Evolutionary conservation across 495 filamentous ascomycete genomes (phyloP).

Genomic region (Hypoxylon fragiforme): DNA sequence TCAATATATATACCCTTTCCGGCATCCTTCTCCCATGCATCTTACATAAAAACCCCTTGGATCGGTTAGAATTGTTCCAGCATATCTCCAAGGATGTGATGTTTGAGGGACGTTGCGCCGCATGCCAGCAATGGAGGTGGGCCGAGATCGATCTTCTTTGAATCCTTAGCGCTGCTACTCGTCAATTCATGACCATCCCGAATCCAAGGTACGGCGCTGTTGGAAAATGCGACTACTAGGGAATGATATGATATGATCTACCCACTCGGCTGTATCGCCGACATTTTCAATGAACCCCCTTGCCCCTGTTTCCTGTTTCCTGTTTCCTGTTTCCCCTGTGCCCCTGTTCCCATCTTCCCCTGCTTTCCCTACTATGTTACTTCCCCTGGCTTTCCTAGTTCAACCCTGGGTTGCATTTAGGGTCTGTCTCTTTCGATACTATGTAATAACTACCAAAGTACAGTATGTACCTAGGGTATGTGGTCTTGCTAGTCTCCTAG

Average conservation of each 20-base stretch:
- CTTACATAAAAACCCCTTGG: too few relatives aligned
- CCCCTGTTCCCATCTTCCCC: too few relatives aligned
- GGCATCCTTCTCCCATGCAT: too few relatives aligned
- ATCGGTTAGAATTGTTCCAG: not conserved
- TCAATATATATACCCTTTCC: not conserved
- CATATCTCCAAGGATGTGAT: not conserved
- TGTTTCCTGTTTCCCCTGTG: too few relatives aligned
- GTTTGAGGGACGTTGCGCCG: constrained; percentile 16
- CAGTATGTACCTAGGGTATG: too few relatives aligned
- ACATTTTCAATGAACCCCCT: constrained; percentile 24
- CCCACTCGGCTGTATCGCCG: constrained; percentile 32
- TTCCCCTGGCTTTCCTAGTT: too few relatives aligned
- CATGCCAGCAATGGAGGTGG: constrained; percentile 13
- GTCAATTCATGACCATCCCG: constrained; percentile 33
- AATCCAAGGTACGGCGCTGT: constrained; percentile 31
- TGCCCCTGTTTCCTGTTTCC: not conserved
- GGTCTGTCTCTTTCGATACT: constrained; percentile 2
- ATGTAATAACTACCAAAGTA: too few relatives aligned
- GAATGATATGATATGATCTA: too few relatives aligned
- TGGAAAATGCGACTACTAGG: constrained; percentile 24
- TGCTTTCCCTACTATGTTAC: too few relatives aligned
- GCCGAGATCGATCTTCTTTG: constrained; percentile 32
- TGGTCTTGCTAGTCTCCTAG: too few relatives aligned
- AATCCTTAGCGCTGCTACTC: constrained; percentile 24
- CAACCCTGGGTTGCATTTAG: constrained; percentile 6